Evolutionary conservation across 306 rosid genomes (phyloP), one percentile per base, ranked within the genome.

Genomic region (Ormosia emarginata): DNA sequence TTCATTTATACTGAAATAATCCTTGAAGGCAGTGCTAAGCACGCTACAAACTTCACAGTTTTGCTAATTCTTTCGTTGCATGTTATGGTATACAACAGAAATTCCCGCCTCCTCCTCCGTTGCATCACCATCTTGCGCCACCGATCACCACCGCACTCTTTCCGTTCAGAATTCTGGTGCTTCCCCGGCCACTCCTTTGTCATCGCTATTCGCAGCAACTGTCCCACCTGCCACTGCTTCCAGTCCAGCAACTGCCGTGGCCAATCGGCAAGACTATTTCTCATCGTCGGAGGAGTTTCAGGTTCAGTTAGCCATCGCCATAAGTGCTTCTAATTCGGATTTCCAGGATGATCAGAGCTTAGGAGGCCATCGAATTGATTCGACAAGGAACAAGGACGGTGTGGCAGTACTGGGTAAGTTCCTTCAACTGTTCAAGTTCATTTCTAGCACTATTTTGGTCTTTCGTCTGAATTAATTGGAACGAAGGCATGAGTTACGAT

Each of bases 301-400:
- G 94, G 86, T 93, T 39, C 99, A 95, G 91, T 90, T 95, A 30
- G 98, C 99, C 86, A 90, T 95, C 59, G 99, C 99, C 47, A 95
- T 95, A 75, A 95, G 99, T 71, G 99, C 98, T 65, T 95, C 98
- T 43, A 93, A 95, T 89, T 95, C 98, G 12, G 96, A 95, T 37
- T 81, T 63, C 43, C 88, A 85, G 9, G 94, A 87, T 11, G 98
- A 88, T 93, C 94, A 93, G 83, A 95, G 98, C 79, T 79, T 95
- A 85, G 99, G 95, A 43, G 86, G 92, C 8, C 87, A 77, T 85
- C 86, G 83, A 55, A 74, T 52, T 11, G 95, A 95, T 71, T 70
- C 89, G 12, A 53, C 79, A 13, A 85, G 85, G 88, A 85, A 67
- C 57, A 85, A 77, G 85, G 90, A 64, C 5, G 93, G 86, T 40